Conservation (phyloP, 1,139 yeast genomes). For the Zygosaccharomyces pseudobailii region DNA sequence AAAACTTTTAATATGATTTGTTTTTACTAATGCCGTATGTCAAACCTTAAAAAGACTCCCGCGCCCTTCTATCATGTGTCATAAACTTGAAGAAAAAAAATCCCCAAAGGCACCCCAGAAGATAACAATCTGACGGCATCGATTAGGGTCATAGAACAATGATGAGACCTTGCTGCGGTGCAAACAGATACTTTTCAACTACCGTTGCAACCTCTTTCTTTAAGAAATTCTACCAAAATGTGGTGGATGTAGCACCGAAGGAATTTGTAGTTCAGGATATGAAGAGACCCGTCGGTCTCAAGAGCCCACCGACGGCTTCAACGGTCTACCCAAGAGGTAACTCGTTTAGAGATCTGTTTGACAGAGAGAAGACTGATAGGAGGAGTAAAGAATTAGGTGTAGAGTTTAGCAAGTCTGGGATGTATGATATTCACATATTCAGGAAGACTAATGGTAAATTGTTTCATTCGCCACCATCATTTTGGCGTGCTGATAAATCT, state of each 20-base stretch:
- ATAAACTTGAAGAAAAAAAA: neutral
- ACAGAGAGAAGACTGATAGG: conserved; percentile 46
- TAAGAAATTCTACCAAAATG: conserved; percentile 37
- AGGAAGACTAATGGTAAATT: conserved; percentile 79
- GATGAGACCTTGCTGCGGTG: neutral
- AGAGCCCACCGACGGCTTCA: conserved; percentile 34
- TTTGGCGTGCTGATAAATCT: conserved; percentile 70
- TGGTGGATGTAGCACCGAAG: conserved; percentile 36
- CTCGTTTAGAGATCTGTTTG: conserved; percentile 42
- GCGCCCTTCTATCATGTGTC: neutral
- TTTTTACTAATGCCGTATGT: neutral
- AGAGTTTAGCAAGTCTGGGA: conserved; percentile 82
- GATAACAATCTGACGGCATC: neutral
- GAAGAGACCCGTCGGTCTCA: conserved; percentile 44
- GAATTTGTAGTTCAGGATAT: conserved; percentile 37
- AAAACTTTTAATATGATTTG: neutral
- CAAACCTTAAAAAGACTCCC: neutral
- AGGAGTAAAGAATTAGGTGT: conserved; percentile 61
- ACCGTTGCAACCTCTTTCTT: conserved; percentile 28
- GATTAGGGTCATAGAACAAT: neutral
- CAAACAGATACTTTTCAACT: conserved; percentile 34
- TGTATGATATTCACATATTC: conserved; percentile 76
- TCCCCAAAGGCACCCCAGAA: neutral
- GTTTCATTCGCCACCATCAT: conserved; percentile 73
- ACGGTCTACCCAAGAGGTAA: conserved; percentile 29